phyloP scores from a whole-genome alignment of 768 basidiomycete species.

The Sistotremastrum niveocremeum region DNA sequence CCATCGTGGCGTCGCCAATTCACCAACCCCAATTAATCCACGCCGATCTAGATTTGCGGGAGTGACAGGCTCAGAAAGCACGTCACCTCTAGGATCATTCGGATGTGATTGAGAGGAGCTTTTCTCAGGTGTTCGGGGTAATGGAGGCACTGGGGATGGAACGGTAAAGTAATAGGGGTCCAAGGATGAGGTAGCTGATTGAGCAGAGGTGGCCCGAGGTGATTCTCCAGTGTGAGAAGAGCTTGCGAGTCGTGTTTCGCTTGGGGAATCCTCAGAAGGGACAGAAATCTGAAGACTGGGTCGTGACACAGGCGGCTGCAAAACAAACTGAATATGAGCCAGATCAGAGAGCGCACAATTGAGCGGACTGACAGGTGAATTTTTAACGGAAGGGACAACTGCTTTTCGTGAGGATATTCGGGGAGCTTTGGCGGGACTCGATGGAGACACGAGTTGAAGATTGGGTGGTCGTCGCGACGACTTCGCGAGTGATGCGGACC shows the following conservation, averaged over 20 bases:
- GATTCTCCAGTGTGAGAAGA: constrained; percentile 27
- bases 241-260: constrained; percentile 31
- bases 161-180: constrained; percentile 83
- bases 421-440: too few relatives aligned
- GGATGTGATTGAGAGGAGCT: constrained; percentile 8
- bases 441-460: too few relatives aligned
- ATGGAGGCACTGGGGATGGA: constrained; percentile 56
- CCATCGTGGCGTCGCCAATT: constrained; percentile 95
- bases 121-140: constrained; percentile 30
- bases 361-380: too few relatives aligned
- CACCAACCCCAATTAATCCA: constrained; percentile 87
- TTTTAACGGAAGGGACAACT: too few relatives aligned
- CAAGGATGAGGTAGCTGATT: constrained; percentile 66
- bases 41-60: constrained; percentile 75
- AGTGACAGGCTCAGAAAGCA: constrained; percentile 41
- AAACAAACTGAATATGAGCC: neutral
- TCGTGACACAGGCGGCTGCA: constrained; percentile 6
- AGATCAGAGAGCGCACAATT: too few relatives aligned
- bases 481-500: too few relatives aligned
- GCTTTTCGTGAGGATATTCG: too few relatives aligned
- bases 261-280: constrained; percentile 3
- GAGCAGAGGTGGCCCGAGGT: constrained; percentile 41
- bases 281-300: constrained; percentile 1
- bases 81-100: constrained; percentile 48
- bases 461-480: too few relatives aligned